Base-by-base conservation (phyloP, 345 rosid species). In the Geranium rotundifolium region DNA sequence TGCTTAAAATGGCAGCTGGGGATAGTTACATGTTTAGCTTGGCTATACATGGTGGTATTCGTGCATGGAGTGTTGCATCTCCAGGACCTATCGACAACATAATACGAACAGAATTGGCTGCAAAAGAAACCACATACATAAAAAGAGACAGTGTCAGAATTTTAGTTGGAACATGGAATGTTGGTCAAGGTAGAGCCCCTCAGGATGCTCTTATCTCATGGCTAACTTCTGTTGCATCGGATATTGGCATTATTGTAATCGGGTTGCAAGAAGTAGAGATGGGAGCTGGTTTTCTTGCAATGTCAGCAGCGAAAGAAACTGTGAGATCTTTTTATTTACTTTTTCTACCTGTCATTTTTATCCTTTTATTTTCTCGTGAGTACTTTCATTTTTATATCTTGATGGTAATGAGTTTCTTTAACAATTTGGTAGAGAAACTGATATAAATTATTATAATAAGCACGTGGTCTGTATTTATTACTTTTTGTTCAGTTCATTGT, bases 301-400 rank as follows among this genome's bases (percentile, higher is more conserved):
- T 93, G 97, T 93, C 99, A n/a, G 95, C 99, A 7, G 99, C 99
- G 18, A 93, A 93, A 74, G 99, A 93, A 82, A 84, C 97, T 66
- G 99, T 93, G 85, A 82, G 97, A 74, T 69, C 46, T 18, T 29
- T 23, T 29, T 19, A 17, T 19, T 15, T n/a, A n/a, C 37, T 31
- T 37, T 20, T 50, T 50, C 20, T 41, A 29, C 46, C 27, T 17
- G 12, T 18, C 20, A 29, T 19, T 23, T 19, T 54, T 19, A 30
- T 55, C 0, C 52, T 1, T 17, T 19, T 15, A 20, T 34, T n/a
- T 20, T 58, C 58, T 14, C 29, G 7, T 54, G 30, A 31, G 59
- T 7, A 29, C 29, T 18, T 58, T 60, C n/a, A 30, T 49, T 5
- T 62, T 17, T 65, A 49, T 19, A 37, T 31, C n/a, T 31, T 31